These are phyloP conservation scores for Lachancea mirantina DNA, from an alignment of 805 yeast genomes.

Conservation along the genomic window DNA sequence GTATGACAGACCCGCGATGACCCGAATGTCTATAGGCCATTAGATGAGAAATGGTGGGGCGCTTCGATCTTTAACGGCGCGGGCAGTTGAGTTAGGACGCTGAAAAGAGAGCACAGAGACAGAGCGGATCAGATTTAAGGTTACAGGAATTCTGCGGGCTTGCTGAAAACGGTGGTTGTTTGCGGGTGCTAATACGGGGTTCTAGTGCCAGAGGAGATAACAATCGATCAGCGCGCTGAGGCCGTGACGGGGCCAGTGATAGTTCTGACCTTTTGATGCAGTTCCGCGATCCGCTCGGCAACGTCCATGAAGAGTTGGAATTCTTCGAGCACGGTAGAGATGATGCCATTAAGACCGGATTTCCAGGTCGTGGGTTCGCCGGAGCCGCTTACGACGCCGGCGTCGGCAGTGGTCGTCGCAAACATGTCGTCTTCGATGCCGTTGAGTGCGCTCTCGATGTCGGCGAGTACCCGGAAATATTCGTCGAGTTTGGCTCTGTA, in stretches of 20 bases:
- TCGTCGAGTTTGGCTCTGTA: constrained; percentile 42
- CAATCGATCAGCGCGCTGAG: too few species aligned
- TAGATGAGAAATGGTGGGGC: too few species aligned
- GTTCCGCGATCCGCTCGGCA: constrained; percentile 64
- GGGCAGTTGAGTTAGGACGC: too few species aligned
- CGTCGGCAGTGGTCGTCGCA: constrained; percentile 16
- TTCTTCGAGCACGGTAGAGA: constrained; percentile 59
- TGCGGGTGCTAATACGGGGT: too few species aligned
- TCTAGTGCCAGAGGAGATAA: too few species aligned
- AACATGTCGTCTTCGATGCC: constrained; percentile 48
- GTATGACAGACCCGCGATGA: too few species aligned
- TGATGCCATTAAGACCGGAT: constrained; percentile 41
- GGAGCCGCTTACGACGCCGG: constrained; percentile 12
- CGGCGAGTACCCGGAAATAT: constrained; percentile 39
- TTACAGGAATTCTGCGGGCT: too few species aligned
- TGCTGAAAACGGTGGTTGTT: too few species aligned
- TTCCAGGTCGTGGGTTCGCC: constrained; percentile 20
- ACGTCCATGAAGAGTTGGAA: constrained; percentile 66
- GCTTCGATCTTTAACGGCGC: too few species aligned
- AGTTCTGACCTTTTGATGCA: constrained; percentile 48
- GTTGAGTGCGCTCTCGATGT: constrained; percentile 55
- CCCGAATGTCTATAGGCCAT: too few species aligned
- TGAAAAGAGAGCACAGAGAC: too few species aligned
- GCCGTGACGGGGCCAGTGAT: constrained; percentile 9
- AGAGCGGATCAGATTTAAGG: too few species aligned